These are phyloP conservation scores for Malus hybrid DNA, from an alignment of 331 rosid species.

Conservation along the genomic window DNA sequence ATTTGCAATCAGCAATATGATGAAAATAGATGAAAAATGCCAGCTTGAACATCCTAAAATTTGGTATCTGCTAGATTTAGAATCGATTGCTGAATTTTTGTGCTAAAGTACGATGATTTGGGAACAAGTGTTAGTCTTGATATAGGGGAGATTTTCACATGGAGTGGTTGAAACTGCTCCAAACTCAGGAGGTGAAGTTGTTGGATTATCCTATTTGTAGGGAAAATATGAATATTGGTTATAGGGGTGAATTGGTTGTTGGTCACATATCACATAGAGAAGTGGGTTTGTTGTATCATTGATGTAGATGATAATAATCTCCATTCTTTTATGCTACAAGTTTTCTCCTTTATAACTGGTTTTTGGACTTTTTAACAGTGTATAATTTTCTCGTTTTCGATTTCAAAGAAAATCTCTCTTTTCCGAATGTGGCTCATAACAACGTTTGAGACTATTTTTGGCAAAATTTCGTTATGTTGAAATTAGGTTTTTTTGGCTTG, in stretches of 20 bases:
- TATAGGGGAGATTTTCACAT: conserved; percentile 7
- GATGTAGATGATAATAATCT: neutral
- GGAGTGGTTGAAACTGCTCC: conserved; percentile 21
- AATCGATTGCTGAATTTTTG: conserved; percentile 1
- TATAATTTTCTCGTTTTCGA: too few species aligned
- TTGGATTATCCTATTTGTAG: conserved; percentile 3
- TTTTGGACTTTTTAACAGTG: too few species aligned
- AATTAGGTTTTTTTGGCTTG: too few species aligned
- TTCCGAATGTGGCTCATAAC: too few species aligned
- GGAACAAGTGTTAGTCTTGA: neutral
- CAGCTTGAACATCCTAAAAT: conserved; percentile 26
- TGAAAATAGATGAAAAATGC: conserved; percentile 17
- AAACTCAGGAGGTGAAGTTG: conserved; percentile 25
- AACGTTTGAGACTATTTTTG: too few species aligned
- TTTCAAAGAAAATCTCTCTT: too few species aligned
- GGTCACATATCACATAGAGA: neutral
- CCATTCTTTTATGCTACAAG: too few species aligned
- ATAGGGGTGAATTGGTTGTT: neutral
- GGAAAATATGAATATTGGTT: neutral
- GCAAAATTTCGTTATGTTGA: too few species aligned
- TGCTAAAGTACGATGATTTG: neutral
- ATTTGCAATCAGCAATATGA: conserved; percentile 21
- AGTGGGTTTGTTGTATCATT: conserved; percentile 12
- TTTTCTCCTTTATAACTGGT: too few species aligned
- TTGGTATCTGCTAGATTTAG: neutral